Base-by-base conservation (phyloP, 345 rosid genomes). In the Crucihimalaya himalaica region DNA sequence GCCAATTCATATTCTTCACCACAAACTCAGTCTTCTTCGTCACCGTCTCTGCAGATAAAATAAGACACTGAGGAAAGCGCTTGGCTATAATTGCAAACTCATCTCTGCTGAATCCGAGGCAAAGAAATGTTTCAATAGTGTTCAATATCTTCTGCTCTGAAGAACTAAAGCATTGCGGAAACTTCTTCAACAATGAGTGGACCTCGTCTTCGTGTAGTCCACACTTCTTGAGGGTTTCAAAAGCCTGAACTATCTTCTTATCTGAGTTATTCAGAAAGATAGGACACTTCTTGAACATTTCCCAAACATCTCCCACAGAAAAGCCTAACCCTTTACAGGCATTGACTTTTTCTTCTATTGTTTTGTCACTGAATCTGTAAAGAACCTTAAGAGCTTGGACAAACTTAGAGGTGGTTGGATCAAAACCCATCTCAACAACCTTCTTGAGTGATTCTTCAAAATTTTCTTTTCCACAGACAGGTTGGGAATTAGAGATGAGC, bases 1-100 rank as follows among this genome's bases (percentile, higher is more conserved):
- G 23, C 71, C 75, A 83, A 43, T 57, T 73, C 71, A 54, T 73
- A 48, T 73, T 54, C 55, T 80, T 76, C 28, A 83, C 81, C 4
- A 84, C 18, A 75, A 74, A 76, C 45, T 78, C 71, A 43, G 61
- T 63, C 21, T 23, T 52, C 15, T 25, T 43, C 50, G 27, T 53
- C 51, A 75, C 50, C 0, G 11, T n/a, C 27, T 40, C 52, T 12
- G 15, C 21, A 12, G 63, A 40, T 29, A 29, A 15, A 12, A 5
- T 12, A 19, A 66, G 16, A 5, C 40, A 56, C 9, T 8, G 45
- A 5, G 66, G 66, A 40, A 3, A 23, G 1, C 50, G 10, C 28
- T 19, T 71, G 19, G 61, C 27, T 21, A 71, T 50, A 9, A 7
- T 9, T 0, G 8, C 59, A 46, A 69, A 13, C 75, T 77, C 84